A percentile compares a stretch with the other conserved stretches of the same genome.
These are phyloP conservation scores for Aulographum hederae DNA, from an alignment of 2,329 filamentous ascomycete species.

Conservation along the genomic window DNA sequence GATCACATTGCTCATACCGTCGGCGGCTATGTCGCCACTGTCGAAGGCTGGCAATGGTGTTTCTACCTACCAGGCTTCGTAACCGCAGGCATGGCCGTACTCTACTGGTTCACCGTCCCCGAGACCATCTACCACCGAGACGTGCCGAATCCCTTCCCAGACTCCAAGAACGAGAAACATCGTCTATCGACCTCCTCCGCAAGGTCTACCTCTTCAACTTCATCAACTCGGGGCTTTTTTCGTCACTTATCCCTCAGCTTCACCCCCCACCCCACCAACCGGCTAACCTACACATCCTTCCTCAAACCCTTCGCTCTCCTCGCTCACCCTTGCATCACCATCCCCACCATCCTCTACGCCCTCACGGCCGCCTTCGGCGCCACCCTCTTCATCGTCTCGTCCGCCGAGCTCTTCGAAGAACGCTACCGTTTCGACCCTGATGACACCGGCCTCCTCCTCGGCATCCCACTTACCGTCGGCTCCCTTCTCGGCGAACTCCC, in stretches of 20 bases:
- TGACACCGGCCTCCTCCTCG: constrained; percentile 5
- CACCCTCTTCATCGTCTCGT: constrained; percentile 6
- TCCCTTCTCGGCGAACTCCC: constrained; percentile 5
- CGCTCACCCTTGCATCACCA: constrained; percentile 4
- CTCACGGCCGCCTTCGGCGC: constrained; percentile 5
- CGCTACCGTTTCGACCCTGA: constrained; percentile 4
- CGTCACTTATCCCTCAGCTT: constrained; percentile 1
- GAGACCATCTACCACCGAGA: constrained; percentile 6
- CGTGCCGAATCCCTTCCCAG: neutral
- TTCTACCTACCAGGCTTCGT: constrained; percentile 3
- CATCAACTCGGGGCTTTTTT: too few relatives aligned
- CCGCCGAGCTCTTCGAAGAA: constrained; percentile 3
- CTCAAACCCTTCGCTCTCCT: constrained; percentile 4
- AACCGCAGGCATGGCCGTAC: neutral
- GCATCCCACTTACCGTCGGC: constrained; percentile 5
- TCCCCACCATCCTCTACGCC: constrained; percentile 4
- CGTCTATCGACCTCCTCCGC: too few relatives aligned
- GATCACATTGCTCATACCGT: constrained; percentile 4
- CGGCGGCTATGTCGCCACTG: constrained; percentile 4
- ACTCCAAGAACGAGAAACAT: neutral
- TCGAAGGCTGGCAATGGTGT: constrained; percentile 5
- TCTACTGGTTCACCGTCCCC: constrained; percentile 1
- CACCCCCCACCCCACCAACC: neutral
- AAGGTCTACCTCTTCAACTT: too few relatives aligned
- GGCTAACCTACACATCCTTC: constrained; percentile 2